Evolutionary conservation across 2,329 filamentous ascomycete species (phyloP), one percentile per base, ranked within the genome.

Genomic region (Helotiales sp.): DNA sequence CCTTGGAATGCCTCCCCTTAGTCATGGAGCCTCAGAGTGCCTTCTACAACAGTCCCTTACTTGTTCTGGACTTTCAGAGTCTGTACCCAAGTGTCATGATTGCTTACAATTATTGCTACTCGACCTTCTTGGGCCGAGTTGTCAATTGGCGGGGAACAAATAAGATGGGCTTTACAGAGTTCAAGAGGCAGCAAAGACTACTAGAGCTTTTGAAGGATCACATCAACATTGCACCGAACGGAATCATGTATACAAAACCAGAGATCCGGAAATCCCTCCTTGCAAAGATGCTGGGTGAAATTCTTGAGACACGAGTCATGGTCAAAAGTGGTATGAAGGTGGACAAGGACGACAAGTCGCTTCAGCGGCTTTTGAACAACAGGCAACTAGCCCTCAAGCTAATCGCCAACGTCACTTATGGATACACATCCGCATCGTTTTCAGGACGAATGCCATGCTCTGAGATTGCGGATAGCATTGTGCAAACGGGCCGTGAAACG

Each of bases 51-150:
- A 95, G 90, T 61, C 95, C 95, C 0, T 72, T 99, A 0, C 71
- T 99, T 3, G 95, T 99, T 0, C 79, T 99, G 6, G 95, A 99
- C 73, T 99, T 99, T 63, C 93, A 98, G 70, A 96, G 91, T 59
- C 76, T 99, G 48, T 99, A 99, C 65, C 95, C 95, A 0, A 97
- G 93, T 73, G 88, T 98, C 59, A 97, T 99, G 92, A 98, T 99
- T 70, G 95, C 95, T 0, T 98, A 99, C 77, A 99, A 99, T 69
- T 95, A 97, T 71, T 99, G 95, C 76, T 99, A 99, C 71, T 98
- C 95, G 0, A 99, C 95, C 0, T 99, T 93, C 66, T 80, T 98
- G 0, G 95, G 95, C 0, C 85, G 95, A 29, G 86, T 96, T 36
- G 84, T 86, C 27, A 85, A 86, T 66, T 97, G 93, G 93, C 85